These are phyloP conservation scores for Tillandsia leiboldiana DNA, from an alignment of 176 grass and related monocot genomes.

Conservation along the genomic window DNA sequence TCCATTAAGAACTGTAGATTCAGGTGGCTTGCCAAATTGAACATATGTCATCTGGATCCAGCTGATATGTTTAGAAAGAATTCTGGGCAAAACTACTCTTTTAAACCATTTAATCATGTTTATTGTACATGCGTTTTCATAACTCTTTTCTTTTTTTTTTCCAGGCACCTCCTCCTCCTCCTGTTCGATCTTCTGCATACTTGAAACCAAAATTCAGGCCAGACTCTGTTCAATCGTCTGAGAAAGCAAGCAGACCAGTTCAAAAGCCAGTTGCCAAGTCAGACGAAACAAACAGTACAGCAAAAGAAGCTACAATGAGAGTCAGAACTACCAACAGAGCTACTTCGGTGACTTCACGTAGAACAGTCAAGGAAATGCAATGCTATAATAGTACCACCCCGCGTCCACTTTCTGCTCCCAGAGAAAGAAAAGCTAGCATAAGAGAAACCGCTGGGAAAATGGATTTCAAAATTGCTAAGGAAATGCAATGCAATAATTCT, in stretches of 20 bases:
- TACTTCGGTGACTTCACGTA: conserved; percentile 20
- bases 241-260: conserved; percentile 27
- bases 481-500: background rate
- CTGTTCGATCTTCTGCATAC: conserved; percentile 15
- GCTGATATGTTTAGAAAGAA: background rate
- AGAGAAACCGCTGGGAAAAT: conserved; percentile 27
- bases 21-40: background rate
- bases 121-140: background rate
- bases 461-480: conserved; percentile 24
- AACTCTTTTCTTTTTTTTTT: conserved; percentile 14
- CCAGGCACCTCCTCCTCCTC: conserved; percentile 14
- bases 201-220: conserved; percentile 40
- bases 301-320: conserved; percentile 21
- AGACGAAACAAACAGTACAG: conserved; percentile 18
- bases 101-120: background rate
- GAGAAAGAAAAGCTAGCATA: conserved; percentile 31
- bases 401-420: conserved; percentile 29
- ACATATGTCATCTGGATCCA: background rate
- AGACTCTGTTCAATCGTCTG: conserved; percentile 19
- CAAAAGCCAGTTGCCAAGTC: conserved; percentile 22
- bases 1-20: background rate
- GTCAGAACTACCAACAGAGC: conserved; percentile 29
- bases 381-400: conserved; percentile 9
- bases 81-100: background rate
- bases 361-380: conserved; percentile 21